Base-by-base conservation (phyloP, 345 rosid genomes). In the Theobroma cacao region DNA sequence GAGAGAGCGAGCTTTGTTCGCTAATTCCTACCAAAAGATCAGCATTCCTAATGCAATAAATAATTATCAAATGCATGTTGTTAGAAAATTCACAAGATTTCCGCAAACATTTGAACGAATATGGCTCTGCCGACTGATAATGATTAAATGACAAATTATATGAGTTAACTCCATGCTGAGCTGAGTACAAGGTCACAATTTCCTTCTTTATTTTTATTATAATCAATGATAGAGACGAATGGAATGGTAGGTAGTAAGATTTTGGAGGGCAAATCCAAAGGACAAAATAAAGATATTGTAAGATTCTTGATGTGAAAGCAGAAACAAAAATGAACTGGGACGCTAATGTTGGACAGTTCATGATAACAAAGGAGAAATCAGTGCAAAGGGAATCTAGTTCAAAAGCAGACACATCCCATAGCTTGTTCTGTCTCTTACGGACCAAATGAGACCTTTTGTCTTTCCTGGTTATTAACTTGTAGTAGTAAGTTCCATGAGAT, bases 351-450 rank as follows among this genome's bases (percentile, higher is more conserved):
- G 75, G 31, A 72, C 75, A 50, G 45, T 72, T 52, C 62, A 72
- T 72, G 31, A 72, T 71, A 50, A 50, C 47, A 20, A 68, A 41
- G 34, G 73, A 41, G 73, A 45, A 45, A 24, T 14, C 10, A 26
- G 55, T 68, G 53, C 73, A 69, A 68, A 47, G 22, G n/a, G 74
- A 45, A 45, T 41, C 72, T 24, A 67, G 53, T 13, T 67, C 53
- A 67, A 67, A 67, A 41, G 33, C 53, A 24, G 53, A 24, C 72
- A 41, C 17, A 28, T 70, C 5, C 17, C 26, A 20, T 20, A 14
- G 55, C 24, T 70, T 71, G 75, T 71, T 71, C 31, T 31, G 60
- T 71, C 60, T 48, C 59, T 50, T 2, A 71, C 60, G 60, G 60
- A 48, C 63, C 63, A n/a, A 13, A n/a, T 12, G 48, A 55, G 20